Evolutionary conservation across 768 basidiomycete species (phyloP).

Genomic region (Lactarius deliciosus): DNA sequence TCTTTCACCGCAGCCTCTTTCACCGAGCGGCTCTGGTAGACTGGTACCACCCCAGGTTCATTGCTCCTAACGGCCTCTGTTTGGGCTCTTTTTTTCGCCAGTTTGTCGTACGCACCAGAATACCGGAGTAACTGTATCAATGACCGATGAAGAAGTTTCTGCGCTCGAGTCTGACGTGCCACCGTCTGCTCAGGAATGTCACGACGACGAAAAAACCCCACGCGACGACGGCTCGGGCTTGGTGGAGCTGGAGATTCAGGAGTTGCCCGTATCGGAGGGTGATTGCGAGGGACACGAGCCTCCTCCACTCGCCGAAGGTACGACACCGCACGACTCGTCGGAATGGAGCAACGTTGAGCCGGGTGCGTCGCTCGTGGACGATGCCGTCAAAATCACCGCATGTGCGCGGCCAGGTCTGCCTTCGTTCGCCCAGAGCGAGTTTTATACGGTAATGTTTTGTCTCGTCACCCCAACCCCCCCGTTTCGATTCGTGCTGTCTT

Average conservation of each 20-base stretch:
- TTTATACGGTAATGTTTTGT: constrained; percentile 17
- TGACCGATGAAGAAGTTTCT: neutral
- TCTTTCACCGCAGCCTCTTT: neutral
- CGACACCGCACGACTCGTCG: neutral
- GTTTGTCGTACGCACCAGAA: neutral
- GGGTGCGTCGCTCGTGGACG: neutral
- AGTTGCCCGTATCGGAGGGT: neutral
- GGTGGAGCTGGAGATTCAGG: neutral
- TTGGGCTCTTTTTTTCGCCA: too few relatives aligned
- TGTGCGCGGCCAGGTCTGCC: neutral
- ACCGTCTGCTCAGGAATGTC: neutral
- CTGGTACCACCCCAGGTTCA: neutral
- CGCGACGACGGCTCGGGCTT: neutral
- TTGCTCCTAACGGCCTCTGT: neutral
- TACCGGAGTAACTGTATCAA: neutral
- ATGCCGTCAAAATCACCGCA: neutral
- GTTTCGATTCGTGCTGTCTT: neutral
- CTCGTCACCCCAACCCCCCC: neutral
- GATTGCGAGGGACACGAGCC: neutral
- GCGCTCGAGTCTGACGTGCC: neutral
- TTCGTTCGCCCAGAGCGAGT: constrained; percentile 27
- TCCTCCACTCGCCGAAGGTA: neutral
- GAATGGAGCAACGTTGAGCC: neutral
- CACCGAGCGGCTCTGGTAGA: neutral
- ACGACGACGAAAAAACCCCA: neutral